These are phyloP conservation scores for Zygotorulaspora florentina DNA, from an alignment of 805 yeast genomes.

Conservation along the genomic window DNA sequence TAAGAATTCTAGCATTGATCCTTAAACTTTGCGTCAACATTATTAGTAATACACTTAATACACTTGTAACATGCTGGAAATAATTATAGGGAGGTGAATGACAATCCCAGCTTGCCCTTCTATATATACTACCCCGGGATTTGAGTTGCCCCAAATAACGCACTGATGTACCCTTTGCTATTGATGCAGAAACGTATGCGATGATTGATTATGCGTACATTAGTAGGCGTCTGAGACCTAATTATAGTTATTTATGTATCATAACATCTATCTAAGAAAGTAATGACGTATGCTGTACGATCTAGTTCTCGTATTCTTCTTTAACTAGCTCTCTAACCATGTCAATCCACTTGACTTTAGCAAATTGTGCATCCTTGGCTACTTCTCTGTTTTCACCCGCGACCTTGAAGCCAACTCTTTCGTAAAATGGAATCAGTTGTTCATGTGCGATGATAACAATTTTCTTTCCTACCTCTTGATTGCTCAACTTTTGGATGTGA, in stretches of 20 bases:
- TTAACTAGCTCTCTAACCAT: conserved; percentile 37
- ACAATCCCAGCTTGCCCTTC: too few relatives aligned
- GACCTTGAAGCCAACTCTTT: conserved; percentile 72
- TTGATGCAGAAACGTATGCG: not conserved
- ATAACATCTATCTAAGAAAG: not conserved
- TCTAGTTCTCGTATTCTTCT: conserved; percentile 33
- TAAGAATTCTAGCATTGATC: conserved; percentile 1
- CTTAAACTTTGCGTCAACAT: conserved; percentile 9
- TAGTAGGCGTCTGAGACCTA: not conserved
- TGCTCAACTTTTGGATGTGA: conserved; percentile 82
- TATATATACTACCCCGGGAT: too few relatives aligned
- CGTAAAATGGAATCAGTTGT: conserved; percentile 68
- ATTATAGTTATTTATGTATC: not conserved
- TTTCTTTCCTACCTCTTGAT: conserved; percentile 79
- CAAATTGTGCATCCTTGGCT: conserved; percentile 29
- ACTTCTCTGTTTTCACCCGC: conserved; percentile 49
- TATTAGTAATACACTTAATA: too few relatives aligned
- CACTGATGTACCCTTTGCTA: not conserved
- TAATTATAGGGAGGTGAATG: not conserved
- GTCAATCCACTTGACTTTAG: conserved; percentile 33
- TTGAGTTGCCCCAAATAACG: too few relatives aligned
- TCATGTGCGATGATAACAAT: conserved; percentile 72
- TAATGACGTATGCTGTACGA: not conserved
- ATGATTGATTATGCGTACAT: not conserved
- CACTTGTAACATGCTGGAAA: too few relatives aligned